Evolutionary conservation across 257 asterid species (phyloP).

Genomic region (Nicotiana tomentosiformis): DNA sequence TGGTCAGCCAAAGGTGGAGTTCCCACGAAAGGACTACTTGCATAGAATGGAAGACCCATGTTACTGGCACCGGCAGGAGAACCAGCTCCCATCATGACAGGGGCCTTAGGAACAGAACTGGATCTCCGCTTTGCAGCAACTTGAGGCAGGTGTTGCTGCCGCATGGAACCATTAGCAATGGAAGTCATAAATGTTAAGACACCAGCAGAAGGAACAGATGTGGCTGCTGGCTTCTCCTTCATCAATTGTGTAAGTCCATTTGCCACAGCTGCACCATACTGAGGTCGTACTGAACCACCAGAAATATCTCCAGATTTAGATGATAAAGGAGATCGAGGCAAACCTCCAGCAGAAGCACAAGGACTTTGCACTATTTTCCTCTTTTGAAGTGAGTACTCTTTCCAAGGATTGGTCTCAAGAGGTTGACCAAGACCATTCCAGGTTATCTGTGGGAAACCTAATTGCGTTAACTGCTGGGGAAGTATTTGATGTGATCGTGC

Average conservation of each 20-base stretch:
- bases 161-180: conserved; percentile 67
- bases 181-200: conserved; percentile 55
- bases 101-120: conserved; percentile 67
- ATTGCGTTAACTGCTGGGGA: conserved; percentile 56
- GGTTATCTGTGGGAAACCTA: conserved; percentile 57
- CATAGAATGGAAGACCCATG: conserved; percentile 53
- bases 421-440: conserved; percentile 76
- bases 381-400: conserved; percentile 66
- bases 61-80: conserved; percentile 92
- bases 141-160: conserved; percentile 72
- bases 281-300: conserved; percentile 83
- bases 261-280: conserved; percentile 64
- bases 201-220: conserved; percentile 55
- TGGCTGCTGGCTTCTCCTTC: conserved; percentile 72
- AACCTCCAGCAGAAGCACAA: conserved; percentile 79
- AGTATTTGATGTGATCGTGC: conserved; percentile 64
- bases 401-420: conserved; percentile 57
- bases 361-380: conserved; percentile 86
- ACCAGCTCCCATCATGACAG: conserved; percentile 72
- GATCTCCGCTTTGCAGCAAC: conserved; percentile 70
- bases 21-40: conserved; percentile 78
- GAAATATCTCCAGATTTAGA: conserved; percentile 93
- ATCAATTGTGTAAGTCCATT: conserved; percentile 59
- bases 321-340: conserved; percentile 95
- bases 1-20: conserved; percentile 60